Evolutionary conservation across 352 stramenopile species (phyloP), one percentile per base, ranked within the genome.

Genomic region (Phytophthora agathidicida): DNA sequence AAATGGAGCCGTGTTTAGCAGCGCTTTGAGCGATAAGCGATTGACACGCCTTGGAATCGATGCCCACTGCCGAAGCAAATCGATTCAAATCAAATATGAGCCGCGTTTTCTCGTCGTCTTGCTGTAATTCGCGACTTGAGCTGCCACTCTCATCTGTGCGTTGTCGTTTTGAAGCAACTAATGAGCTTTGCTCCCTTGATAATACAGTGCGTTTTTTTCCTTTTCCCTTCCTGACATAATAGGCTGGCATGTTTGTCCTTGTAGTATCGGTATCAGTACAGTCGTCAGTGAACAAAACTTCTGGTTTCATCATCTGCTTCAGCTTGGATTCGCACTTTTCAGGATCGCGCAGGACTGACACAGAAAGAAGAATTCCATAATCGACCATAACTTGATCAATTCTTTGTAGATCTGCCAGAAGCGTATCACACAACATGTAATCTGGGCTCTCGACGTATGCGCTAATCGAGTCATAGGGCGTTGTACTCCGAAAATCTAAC

Each of bases 281-380:
- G 20, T 50, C 48, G 30, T 53, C 41, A 23, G 47, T 38, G 48
- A 88, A 90, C 28, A 91, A 61, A 11, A 73, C 19, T 2, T 81
- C 61, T 14, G 79, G 70, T 32, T 67, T 60, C 32, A 91, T 81
- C 11, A 77, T 48, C 4, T 52, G 22, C 14, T 78, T 81, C 23
- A 92, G 52, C 28, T 71, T 80, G 3, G 42, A 39, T 23, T 86
- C 70, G 7, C 81, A 70, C 10, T 49, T 38, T 16, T 79, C 62
- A 33, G 66, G 57, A 51, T 90, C 65, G 13, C 75, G 75, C 3
- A 92, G 17, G 16, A 65, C 75, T 23, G 59, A 64, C 8, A 92
- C 14, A 0, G 83, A 90, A 6, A 92, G 61, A 10, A 89, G n/a
- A 11, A 86, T 32, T n/a, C 66, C 61, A 37, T 78, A 83, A n/a